A percentile compares a stretch with the other conserved stretches of the same genome.
Evolutionary conservation across 768 basidiomycete species (phyloP).

Genomic region (Serendipita indica): DNA sequence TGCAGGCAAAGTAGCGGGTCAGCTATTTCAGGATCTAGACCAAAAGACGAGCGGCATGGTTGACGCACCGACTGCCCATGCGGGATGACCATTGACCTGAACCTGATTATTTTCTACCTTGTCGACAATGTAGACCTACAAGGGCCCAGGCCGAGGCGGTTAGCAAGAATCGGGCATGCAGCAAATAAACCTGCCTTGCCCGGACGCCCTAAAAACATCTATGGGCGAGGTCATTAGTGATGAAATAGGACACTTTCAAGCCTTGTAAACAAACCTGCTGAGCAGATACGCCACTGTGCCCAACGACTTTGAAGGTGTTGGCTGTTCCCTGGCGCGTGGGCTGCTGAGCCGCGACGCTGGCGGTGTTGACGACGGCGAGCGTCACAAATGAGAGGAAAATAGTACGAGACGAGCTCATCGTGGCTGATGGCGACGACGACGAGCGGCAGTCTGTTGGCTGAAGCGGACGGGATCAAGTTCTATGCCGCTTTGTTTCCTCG

Average conservation of each 20-base stretch:
- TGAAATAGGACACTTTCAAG: too few relatives aligned
- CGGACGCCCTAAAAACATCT: slow-evolving; percentile 1
- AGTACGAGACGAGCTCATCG: neutral
- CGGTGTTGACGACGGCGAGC: neutral
- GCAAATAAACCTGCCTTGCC: neutral
- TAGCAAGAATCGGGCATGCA: neutral
- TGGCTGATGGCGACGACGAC: neutral
- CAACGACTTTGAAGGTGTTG: slow-evolving; percentile 53
- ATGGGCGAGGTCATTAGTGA: too few relatives aligned
- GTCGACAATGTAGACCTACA: slow-evolving; percentile 30
- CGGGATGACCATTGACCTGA: slow-evolving; percentile 51
- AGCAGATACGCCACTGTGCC: slow-evolving; percentile 55
- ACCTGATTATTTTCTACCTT: slow-evolving; percentile 70
- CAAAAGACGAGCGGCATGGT: neutral
- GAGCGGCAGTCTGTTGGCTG: neutral
- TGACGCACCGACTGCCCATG: slow-evolving; percentile 32
- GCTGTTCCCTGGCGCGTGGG: slow-evolving; percentile 13
- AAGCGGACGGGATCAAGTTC: neutral
- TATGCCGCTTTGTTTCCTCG: neutral
- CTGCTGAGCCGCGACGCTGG: slow-evolving; percentile 6
- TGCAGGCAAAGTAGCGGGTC: slow-evolving; percentile 9
- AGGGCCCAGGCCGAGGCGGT: neutral
- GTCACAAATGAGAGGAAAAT: neutral
- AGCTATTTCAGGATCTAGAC: neutral
- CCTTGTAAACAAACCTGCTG: slow-evolving; percentile 45